Percentiles rank a stretch among this genome's conserved stretches.
These are phyloP conservation scores for Trichoderma asperelloides DNA, from an alignment of 495 filamentous ascomycete genomes.

Conservation along the genomic window DNA sequence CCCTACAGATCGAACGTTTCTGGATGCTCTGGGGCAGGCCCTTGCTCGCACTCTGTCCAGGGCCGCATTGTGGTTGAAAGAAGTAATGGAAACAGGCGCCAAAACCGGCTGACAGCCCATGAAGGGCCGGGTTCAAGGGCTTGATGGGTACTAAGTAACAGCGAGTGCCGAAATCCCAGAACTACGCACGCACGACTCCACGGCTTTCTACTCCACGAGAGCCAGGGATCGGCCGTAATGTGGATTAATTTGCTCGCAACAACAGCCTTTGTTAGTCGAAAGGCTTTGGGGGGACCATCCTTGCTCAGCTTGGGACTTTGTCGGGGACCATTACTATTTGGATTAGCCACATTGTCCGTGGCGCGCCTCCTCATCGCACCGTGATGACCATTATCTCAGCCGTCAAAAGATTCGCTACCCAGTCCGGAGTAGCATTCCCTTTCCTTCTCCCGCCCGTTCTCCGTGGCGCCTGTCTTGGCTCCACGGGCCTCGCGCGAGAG, in stretches of 20 bases:
- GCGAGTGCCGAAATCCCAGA: not conserved
- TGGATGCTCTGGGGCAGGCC: not conserved
- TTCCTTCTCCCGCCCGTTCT: constrained; percentile 6
- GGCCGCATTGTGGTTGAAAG: not conserved
- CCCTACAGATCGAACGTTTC: not conserved
- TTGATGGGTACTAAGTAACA: not conserved
- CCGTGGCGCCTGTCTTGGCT: constrained; percentile 6
- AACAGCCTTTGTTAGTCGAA: not conserved
- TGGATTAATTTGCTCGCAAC: not conserved
- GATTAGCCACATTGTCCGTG: not conserved
- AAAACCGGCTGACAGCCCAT: not conserved
- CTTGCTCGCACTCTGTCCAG: not conserved
- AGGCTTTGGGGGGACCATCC: not conserved
- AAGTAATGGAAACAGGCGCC: not conserved
- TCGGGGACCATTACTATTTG: not conserved
- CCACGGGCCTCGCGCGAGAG: constrained; percentile 8
- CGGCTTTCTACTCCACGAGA: not conserved
- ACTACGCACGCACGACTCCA: not conserved
- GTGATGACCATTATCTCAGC: constrained; percentile 1
- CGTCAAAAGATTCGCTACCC: not conserved
- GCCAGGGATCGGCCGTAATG: not conserved
- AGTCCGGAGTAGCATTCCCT: constrained; percentile 4
- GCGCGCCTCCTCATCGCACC: constrained; percentile 3
- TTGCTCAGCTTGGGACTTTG: not conserved
- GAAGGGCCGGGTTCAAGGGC: not conserved